Evolutionary conservation across 2,329 filamentous ascomycete genomes (phyloP).

Genomic region (Colletotrichum theobromicola): DNA sequence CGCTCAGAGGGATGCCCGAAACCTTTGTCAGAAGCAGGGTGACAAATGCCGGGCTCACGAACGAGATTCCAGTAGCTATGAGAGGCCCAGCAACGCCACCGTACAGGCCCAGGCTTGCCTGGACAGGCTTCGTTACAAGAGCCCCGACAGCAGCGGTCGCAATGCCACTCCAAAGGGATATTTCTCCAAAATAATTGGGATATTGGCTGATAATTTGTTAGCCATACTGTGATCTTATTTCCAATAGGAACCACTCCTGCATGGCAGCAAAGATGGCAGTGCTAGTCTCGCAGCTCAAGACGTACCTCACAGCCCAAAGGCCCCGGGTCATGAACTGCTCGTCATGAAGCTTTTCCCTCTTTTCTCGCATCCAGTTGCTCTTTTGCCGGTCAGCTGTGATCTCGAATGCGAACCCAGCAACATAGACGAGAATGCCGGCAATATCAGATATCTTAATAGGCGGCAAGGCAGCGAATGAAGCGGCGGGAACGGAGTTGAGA

Average conservation of each 20-base stretch:
- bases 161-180: conserved; percentile 71
- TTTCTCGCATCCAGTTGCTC: conserved; percentile 63
- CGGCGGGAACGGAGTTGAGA: conserved; percentile 64
- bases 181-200: conserved; percentile 78
- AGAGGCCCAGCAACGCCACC: conserved; percentile 38
- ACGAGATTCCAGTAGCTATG: conserved; percentile 48
- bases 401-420: conserved; percentile 65
- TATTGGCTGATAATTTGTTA: conserved; percentile 48
- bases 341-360: conserved; percentile 68
- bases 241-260: not conserved
- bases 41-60: conserved; percentile 68
- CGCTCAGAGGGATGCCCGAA: conserved; percentile 68
- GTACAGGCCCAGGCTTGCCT: conserved; percentile 61
- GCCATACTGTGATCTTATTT: not conserved
- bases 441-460: conserved; percentile 56
- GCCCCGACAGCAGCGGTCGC: conserved; percentile 63
- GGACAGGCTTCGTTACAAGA: conserved; percentile 57
- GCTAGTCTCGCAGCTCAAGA: not conserved
- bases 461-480: conserved; percentile 55
- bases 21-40: conserved; percentile 68
- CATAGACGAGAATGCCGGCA: conserved; percentile 62
- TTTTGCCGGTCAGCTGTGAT: conserved; percentile 69
- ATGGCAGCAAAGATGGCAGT: not conserved
- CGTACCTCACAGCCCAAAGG: conserved; percentile 61
- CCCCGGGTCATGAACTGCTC: conserved; percentile 71